Conservation (phyloP, 2,329 filamentous ascomycete species). For the Cytospora schulzeri region DNA sequence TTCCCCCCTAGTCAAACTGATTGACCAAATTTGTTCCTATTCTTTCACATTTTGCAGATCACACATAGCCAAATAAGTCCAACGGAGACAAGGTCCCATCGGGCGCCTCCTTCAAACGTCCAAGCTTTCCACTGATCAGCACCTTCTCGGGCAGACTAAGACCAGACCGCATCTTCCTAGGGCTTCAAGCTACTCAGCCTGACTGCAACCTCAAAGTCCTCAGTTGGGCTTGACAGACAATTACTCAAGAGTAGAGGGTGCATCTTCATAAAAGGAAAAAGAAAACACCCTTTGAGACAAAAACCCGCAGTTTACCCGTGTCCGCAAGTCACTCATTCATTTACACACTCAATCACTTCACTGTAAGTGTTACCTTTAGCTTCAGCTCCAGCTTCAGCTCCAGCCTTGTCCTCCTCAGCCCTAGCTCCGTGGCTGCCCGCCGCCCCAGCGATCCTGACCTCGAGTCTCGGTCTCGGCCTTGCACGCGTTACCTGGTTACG, state of each 20-base stretch:
- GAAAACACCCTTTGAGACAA: no score
- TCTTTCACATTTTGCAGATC: no score
- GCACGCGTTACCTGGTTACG: constrained; percentile 7
- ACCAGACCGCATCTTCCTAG: background rate
- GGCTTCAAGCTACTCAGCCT: background rate
- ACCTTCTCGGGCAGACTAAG: background rate
- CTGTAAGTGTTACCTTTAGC: background rate
- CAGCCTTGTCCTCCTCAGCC: background rate
- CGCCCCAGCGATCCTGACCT: background rate
- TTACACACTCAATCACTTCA: background rate
- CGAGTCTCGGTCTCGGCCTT: background rate
- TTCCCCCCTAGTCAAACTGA: no score
- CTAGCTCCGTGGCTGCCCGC: background rate
- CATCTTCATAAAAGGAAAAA: background rate
- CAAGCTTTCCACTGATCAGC: background rate
- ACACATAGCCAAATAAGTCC: background rate
- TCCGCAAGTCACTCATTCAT: background rate
- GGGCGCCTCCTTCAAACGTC: background rate
- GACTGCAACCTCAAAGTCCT: background rate
- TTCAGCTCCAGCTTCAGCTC: background rate
- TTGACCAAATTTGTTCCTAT: no score
- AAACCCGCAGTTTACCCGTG: no score
- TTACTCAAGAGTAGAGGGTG: background rate
- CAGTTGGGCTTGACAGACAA: background rate
- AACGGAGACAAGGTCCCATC: background rate